Evolutionary conservation across 257 asterid species (phyloP), one percentile per base, ranked within the genome.

Genomic region (Asclepias syriaca): DNA sequence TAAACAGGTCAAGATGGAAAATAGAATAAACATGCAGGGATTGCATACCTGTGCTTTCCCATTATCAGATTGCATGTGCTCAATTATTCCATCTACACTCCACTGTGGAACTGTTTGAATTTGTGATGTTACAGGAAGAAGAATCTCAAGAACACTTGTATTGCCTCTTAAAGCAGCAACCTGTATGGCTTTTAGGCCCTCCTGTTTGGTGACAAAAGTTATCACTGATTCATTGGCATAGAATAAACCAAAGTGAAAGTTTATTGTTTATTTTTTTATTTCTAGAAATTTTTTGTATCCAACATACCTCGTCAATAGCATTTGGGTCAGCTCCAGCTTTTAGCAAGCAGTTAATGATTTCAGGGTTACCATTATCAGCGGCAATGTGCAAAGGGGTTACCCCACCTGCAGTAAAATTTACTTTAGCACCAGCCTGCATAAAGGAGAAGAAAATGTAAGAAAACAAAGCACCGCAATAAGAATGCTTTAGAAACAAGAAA

Each of bases 371-470:
- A 73, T 77, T 76, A 86, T 90, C 93, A 77, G 98, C 93, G 78
- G 99, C 99, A 79, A 95, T 85, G 83, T 87, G 96, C 87, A 95
- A 82, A 63, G 99, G 89, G 51, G 99, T 95, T 40, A 96, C 96
- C 68, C 96, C 99, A 83, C 96, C 93, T 39, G 98, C 96, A 75
- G 74, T 78, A 74, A 92, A 81, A 82, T 92, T 95, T 66, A 82
- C 97, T 10, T 84, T 43, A 51, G 91, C 95, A 68, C 98, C 96
- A 58, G 97, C 98, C 98, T 94, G 90, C 27, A 81, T 67, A 73
- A 74, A 71, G 81, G 71, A 77, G 75, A 48, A 72, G 76, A 45
- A 73, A 29, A 75, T 8, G 22, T 51, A 60, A 71, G 71, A 67
- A 55, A 72, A 68, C 4, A 68, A 55, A 65, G 40, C 5, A 51